Base-by-base conservation (phyloP, 2,329 filamentous ascomycete genomes). In the Aspergillus sp. region DNA sequence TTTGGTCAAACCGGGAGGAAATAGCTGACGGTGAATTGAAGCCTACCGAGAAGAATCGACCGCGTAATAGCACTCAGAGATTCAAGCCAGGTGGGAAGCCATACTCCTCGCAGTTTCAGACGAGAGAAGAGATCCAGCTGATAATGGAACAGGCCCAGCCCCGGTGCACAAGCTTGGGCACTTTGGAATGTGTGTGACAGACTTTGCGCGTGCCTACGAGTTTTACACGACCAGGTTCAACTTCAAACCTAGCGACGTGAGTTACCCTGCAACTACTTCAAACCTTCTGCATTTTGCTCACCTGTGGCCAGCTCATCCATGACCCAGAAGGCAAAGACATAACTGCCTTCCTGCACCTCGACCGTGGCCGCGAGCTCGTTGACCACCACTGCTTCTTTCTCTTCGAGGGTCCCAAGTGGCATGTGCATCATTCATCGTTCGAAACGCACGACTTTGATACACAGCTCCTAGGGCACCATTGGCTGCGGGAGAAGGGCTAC, bases 341-440 rank as follows among this genome's bases (percentile, higher is more conserved):
- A 15, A 77, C 79, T 0, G 66, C 76, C 5, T 84, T 84, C 65
- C 71, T 74, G 1, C 80, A 83, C 56, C 75, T 84, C 47, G 82
- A 84, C 60, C 73, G 77, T 0, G 82, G 80, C 0, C 65, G 71
- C 0, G 69, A 73, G 0, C 73, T 75, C 17, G 77, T 79, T 0
- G 82, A 84, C 64, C 82, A 84, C 61, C 82, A 84, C 58, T 76
- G 73, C 6, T 80, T 84, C 54, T 84, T 84, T 71, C 73, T 84
- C 63, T 68, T 60, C n/a, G 62, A 65, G 0, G 67, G 67, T 11
- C 45, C 59, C 0, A 66, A 61, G 39, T 63, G 66, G 0, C 80
- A 82, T 60, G 79, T 83, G 0, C 80, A 83, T 52, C 81, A 83
- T 64, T 75, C 73, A 34, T 73, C 69, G 0, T 83, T 82, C 51